Percentiles rank a stretch among this genome's conserved stretches.
Conservation (phyloP, 495 filamentous ascomycete species). For the Daldinia decipiens region DNA sequence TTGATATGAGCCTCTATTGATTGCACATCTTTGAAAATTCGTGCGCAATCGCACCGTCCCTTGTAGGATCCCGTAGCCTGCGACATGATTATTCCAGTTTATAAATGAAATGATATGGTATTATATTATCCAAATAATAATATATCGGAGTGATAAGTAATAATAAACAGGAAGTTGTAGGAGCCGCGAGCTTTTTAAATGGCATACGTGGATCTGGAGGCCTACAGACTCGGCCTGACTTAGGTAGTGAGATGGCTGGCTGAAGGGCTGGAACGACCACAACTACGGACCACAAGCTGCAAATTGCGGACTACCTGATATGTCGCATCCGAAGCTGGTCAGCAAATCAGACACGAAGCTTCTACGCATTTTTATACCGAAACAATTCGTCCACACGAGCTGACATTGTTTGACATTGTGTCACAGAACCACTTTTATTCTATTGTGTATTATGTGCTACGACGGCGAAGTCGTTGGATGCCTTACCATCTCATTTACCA, state of each 20-base stretch:
- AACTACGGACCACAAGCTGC: background rate
- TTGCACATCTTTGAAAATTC: constrained; percentile 4
- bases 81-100: background rate
- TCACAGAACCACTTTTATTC: background rate
- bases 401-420: background rate
- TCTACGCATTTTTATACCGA: constrained; percentile 2
- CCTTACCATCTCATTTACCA: background rate
- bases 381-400: background rate
- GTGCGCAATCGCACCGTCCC: constrained; percentile 27
- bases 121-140: background rate
- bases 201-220: constrained; percentile 13
- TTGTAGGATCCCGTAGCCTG: background rate
- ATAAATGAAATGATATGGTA: background rate
- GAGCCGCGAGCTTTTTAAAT: background rate
- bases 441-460: background rate
- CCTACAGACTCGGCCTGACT: constrained; percentile 20
- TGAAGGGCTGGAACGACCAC: background rate
- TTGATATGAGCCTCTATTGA: constrained; percentile 9
- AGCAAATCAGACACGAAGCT: constrained; percentile 21
- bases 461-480: background rate
- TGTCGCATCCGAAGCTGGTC: constrained; percentile 17
- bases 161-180: background rate
- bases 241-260: constrained; percentile 14
- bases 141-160: background rate
- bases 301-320: constrained; percentile 16